phyloP scores from a whole-genome alignment of 495 filamentous ascomycete species.

The Trichoderma asperelloides region DNA sequence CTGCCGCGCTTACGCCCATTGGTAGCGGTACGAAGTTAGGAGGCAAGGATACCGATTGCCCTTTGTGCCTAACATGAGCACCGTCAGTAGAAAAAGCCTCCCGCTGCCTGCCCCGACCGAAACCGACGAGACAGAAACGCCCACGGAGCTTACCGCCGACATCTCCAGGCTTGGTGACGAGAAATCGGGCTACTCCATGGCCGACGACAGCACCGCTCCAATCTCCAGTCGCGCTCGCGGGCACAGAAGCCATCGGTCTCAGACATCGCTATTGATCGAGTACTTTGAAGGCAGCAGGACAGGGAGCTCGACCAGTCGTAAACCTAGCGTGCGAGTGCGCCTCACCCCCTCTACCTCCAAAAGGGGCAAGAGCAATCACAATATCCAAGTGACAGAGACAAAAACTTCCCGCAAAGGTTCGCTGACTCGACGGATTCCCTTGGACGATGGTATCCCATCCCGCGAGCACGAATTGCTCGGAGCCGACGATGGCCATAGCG shows the following conservation, averaged over 20 bases:
- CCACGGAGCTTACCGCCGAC: conserved; percentile 59
- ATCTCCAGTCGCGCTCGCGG: conserved; percentile 75
- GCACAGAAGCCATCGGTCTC: conserved; percentile 57
- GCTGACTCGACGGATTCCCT: conserved; percentile 51
- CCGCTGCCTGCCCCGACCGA: conserved; percentile 71
- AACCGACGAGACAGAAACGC: conserved; percentile 45
- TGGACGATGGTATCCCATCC: conserved; percentile 24
- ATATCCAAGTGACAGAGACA: conserved; percentile 74
- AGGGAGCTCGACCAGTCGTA: conserved; percentile 26
- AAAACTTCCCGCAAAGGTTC: conserved; percentile 43
- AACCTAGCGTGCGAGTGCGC: conserved; percentile 90
- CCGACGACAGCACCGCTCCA: conserved; percentile 80
- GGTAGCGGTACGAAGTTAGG: background rate
- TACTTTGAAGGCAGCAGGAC: conserved; percentile 89
- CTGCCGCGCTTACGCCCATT: background rate
- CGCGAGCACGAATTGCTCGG: conserved; percentile 12
- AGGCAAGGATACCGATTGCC: background rate
- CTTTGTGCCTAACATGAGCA: conserved; percentile 51
- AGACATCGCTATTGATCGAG: conserved; percentile 93
- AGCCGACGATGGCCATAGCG: conserved; percentile 40
- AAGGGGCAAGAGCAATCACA: conserved; percentile 35
- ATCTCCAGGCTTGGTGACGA: conserved; percentile 69
- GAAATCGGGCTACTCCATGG: conserved; percentile 70
- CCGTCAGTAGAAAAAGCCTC: conserved; percentile 54
- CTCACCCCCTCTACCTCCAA: conserved; percentile 66